Percentiles rank a stretch among this genome's conserved stretches.
These are phyloP conservation scores for Acacia crassicarpa DNA, from an alignment of 306 rosid genomes.

Conservation along the genomic window DNA sequence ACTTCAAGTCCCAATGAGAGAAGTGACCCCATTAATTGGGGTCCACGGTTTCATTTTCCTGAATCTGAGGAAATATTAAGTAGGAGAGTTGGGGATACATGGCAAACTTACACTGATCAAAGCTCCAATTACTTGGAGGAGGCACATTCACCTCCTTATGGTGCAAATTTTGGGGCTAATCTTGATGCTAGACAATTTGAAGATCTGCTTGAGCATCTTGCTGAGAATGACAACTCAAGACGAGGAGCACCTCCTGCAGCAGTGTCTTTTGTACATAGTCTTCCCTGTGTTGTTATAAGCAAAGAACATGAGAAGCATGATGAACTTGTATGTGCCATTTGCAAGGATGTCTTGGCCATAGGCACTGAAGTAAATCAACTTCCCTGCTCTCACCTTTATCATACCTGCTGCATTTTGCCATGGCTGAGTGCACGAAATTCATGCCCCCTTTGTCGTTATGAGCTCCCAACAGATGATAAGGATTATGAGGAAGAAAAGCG, in stretches of 20 bases:
- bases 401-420: conserved; percentile 79
- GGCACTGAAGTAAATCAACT: conserved; percentile 77
- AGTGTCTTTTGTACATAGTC: conserved; percentile 50
- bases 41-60: conserved; percentile 40
- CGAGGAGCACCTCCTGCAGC: conserved; percentile 95
- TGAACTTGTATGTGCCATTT: conserved; percentile 75
- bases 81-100: conserved; percentile 46
- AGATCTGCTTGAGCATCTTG: conserved; percentile 73
- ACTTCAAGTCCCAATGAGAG: conserved; percentile 46
- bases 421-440: conserved; percentile 91
- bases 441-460: conserved; percentile 91
- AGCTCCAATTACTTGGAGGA: conserved; percentile 45
- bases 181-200: conserved; percentile 68
- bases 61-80: conserved; percentile 47
- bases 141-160: conserved; percentile 43
- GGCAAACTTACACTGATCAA: conserved; percentile 37
- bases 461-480: conserved; percentile 92
- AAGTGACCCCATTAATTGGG: conserved; percentile 39
- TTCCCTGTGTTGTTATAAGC: conserved; percentile 58
- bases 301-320: conserved; percentile 70
- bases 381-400: conserved; percentile 90
- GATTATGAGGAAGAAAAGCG: conserved; percentile 82
- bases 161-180: conserved; percentile 60
- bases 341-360: conserved; percentile 68
- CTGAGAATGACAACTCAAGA: conserved; percentile 72